Base-by-base conservation (phyloP, 371 early-diverging fungal species). In the Nematocida sp. region DNA sequence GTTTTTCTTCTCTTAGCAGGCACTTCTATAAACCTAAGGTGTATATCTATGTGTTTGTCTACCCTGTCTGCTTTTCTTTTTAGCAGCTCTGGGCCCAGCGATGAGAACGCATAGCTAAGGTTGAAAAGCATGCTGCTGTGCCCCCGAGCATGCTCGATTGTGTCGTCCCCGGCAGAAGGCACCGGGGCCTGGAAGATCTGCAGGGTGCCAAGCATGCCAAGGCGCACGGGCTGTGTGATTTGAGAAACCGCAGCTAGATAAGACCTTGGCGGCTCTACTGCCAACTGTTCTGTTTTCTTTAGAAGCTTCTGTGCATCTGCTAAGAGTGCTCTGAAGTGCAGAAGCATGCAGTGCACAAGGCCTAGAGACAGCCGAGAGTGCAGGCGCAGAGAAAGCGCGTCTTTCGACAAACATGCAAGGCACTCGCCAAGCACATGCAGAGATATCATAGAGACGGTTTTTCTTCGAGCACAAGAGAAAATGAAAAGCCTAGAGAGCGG, bases 381-480 rank as follows among this genome's bases (percentile, higher is more conserved):
- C 52, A 70, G 60, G 5, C 74, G n/a, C 13, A 70, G 38, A 29
- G 74, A 70, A 15, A 70, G 41, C 13, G 25, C 29, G 19, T 50
- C 21, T 3, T 37, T 27, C n/a, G 29, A 46, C 2, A 70, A 25
- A 11, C 36, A 21, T 7, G 8, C 46, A 0, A 62, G 7, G 32
- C 60, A 58, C 8, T n/a, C 48, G n/a, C 25, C 17, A 15, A 70
- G 34, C 32, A 32, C 21, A 34, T 48, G 17, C 13, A 70, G 11
- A 3, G 74, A 60, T 13, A 70, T 27, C 19, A 37, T 5, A 45
- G 40, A 5, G 13, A 23, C 45, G n/a, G 57, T 41, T n/a, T 43
- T 34, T 11, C 11, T 19, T 36, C 62, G 45, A 23, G 45, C 13
- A 23, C 62, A 62, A 3, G 45, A 43, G 31, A 11, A 23, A 36